A percentile compares a stretch with the other conserved stretches of the same genome.
Conservation (phyloP, 805 yeast genomes). For the Suhomyces emberorum region DNA sequence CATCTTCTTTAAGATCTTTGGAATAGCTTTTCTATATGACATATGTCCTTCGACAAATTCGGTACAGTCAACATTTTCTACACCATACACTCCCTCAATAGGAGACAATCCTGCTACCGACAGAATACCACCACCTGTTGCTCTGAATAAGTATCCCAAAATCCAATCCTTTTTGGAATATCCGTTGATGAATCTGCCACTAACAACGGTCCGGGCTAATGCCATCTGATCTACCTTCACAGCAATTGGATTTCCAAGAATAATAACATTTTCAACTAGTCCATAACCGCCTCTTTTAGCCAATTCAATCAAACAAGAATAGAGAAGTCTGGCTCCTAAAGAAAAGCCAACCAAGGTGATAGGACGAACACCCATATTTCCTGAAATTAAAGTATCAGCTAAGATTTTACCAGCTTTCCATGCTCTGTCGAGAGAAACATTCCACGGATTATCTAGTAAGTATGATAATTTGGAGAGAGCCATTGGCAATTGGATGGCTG, state of each 20-base stretch:
- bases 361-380: conserved; percentile 90
- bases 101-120: conserved; percentile 90
- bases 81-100: conserved; percentile 54
- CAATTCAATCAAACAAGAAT: conserved; percentile 82
- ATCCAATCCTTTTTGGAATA: conserved; percentile 94
- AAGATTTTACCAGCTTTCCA: conserved; percentile 92
- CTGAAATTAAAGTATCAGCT: conserved; percentile 85
- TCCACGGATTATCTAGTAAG: conserved; percentile 95
- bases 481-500: conserved; percentile 92
- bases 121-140: conserved; percentile 90
- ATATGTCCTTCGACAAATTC: conserved; percentile 89
- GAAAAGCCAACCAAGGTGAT: conserved; percentile 91
- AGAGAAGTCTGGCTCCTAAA: conserved; percentile 87
- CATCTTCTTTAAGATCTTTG: conserved; percentile 62
- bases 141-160: conserved; percentile 89
- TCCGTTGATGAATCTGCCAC: conserved; percentile 88
- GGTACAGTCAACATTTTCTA: conserved; percentile 87
- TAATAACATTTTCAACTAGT: conserved; percentile 77
- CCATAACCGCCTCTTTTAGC: conserved; percentile 87
- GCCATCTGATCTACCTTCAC: conserved; percentile 74
- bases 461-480: conserved; percentile 85
- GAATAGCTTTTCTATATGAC: conserved; percentile 95
- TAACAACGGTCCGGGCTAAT: conserved; percentile 77
- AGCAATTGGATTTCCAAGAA: conserved; percentile 88
- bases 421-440: conserved; percentile 92